phyloP scores from a whole-genome alignment of 164 flowering plant genomes.

The Malania oleifera region DNA sequence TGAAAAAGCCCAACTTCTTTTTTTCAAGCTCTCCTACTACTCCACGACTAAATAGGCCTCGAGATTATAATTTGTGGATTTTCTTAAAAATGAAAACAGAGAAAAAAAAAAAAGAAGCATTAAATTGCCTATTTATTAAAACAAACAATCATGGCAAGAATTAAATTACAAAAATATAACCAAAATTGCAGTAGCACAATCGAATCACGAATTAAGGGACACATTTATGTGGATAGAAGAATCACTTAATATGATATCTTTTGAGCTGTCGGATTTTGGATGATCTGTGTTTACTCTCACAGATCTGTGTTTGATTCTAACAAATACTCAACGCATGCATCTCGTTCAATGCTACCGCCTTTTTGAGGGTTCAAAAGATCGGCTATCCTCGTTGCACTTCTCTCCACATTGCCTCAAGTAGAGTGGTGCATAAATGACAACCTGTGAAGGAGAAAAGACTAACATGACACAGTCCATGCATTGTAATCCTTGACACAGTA shows the following conservation, averaged over 20 bases:
- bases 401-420: constrained; percentile 37
- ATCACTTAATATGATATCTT: constrained; percentile 43
- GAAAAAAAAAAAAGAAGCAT: too few relatives aligned
- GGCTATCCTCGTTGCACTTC: constrained; percentile 38
- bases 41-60: too few relatives aligned
- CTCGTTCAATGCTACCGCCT: constrained; percentile 18
- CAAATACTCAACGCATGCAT: constrained; percentile 31
- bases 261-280: constrained; percentile 48
- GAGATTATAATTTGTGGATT: too few relatives aligned
- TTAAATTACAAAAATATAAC: too few relatives aligned
- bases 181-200: too few relatives aligned
- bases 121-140: too few relatives aligned
- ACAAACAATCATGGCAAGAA: too few relatives aligned
- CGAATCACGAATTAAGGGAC: constrained; percentile 27
- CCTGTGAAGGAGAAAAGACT: constrained; percentile 35
- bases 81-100: too few relatives aligned
- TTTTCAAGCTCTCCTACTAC: too few relatives aligned
- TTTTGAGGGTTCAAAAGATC: constrained; percentile 32
- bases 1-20: too few relatives aligned
- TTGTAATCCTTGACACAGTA: too few relatives aligned
- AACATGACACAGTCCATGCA: not conserved
- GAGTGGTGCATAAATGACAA: constrained; percentile 51
- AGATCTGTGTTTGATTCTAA: constrained; percentile 39
- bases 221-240: constrained; percentile 54
- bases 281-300: constrained; percentile 50